Base-by-base conservation (phyloP, 2,329 filamentous ascomycete species). In the Colletotrichum navitas region DNA sequence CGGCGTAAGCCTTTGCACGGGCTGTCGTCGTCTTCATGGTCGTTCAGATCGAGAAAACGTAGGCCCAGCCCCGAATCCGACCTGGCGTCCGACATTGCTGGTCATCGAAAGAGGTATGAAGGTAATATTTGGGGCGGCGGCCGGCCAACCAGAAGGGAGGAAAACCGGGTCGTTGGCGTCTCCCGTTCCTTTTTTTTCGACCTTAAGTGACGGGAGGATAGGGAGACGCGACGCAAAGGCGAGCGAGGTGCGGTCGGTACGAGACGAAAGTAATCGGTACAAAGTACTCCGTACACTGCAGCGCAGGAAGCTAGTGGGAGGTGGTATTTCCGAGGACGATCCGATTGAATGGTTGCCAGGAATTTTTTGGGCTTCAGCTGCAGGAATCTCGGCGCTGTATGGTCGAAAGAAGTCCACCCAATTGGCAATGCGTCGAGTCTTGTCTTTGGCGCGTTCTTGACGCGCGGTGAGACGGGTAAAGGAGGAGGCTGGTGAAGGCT, bases 1-100 rank as follows among this genome's bases (percentile, higher is more conserved):
- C 69, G 69, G 29, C 69, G 54, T 65, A 72, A 43, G 47, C 65
- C 69, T 58, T 72, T 72, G 69, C 69, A 72, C 21, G 69, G 69
- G 45, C 69, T 72, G 47, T 72, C 68, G 56, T 71, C 70, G 49
- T 72, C 70, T 55, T 66, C 70, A 61, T 66, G 32, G 58, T 71
- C 70, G 51, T 72, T 72, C 70, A 71, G 52, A 59, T 72, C 70
- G 61, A 72, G 67, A 63, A 70, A 71, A 70, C 70, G 70, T 49
- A 72, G 62, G 66, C 70, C 70, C 70, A 72, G 70, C 66, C 70
- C 70, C 61, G 66, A 72, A 72, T 72, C 70, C 70, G 70, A 72
- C 62, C 66, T 72, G 56, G 49, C 34, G 70, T 72, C 61, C 36
- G 70, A 63, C 70, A 72, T 72, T 26, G 49, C 67, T 70, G 62